A percentile compares a stretch with the other conserved stretches of the same genome.
phyloP scores from a whole-genome alignment of 495 filamentous ascomycete genomes.

The Penicillium soppii region DNA sequence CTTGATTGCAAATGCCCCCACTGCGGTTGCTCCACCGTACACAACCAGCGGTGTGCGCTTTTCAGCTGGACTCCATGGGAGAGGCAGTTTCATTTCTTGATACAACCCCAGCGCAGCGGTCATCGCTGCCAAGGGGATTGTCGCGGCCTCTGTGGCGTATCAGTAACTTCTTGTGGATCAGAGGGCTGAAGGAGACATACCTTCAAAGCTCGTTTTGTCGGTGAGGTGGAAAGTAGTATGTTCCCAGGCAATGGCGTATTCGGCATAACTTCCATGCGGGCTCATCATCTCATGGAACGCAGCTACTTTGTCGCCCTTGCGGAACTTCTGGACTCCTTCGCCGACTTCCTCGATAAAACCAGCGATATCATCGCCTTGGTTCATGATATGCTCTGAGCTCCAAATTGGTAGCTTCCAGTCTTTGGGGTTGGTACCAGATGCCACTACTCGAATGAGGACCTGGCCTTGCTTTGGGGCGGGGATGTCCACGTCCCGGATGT shows the following conservation, averaged over 20 bases:
- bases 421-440: constrained; percentile 73
- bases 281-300: constrained; percentile 64
- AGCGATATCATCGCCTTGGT: constrained; percentile 72
- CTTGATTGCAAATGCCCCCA: constrained; percentile 69
- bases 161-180: not conserved
- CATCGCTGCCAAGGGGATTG: constrained; percentile 72
- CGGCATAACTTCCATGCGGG: constrained; percentile 62
- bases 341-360: constrained; percentile 66
- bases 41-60: constrained; percentile 55
- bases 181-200: constrained; percentile 23
- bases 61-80: constrained; percentile 57
- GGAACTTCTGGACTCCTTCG: constrained; percentile 58
- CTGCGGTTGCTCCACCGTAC: constrained; percentile 67
- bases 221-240: constrained; percentile 72
- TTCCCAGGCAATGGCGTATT: constrained; percentile 65
- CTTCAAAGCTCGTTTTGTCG: constrained; percentile 63
- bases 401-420: constrained; percentile 64
- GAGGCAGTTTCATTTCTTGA: constrained; percentile 55
- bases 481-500: constrained; percentile 63
- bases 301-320: constrained; percentile 66
- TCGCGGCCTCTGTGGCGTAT: constrained; percentile 54
- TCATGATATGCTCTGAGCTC: constrained; percentile 27
- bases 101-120: constrained; percentile 69
- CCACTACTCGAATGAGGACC: constrained; percentile 68
- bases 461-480: constrained; percentile 60